Base-by-base conservation (phyloP, 306 rosid genomes). In the Cicer judaicum region DNA sequence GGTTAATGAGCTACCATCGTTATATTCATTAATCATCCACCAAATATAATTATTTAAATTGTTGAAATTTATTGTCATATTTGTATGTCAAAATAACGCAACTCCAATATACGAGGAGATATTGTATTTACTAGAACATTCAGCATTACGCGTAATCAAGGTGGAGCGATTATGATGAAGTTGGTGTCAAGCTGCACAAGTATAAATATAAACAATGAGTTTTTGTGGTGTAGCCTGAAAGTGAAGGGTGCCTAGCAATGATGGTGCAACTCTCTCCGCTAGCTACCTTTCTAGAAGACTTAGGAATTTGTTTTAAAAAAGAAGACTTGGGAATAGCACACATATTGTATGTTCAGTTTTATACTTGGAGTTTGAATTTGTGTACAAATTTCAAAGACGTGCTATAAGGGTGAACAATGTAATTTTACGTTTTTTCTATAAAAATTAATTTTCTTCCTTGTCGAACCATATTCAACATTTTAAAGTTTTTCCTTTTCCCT, bases 81-180 rank as follows among this genome's bases (percentile, higher is more conserved):
- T 29, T 29, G 4, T 24, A 29, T 29, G 36, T 29, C 36, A 29
- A 29, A 29, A 29, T 29, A 3, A 29, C 36, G 36, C 36, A 29
- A 29, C 5, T 29, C 36, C 36, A 29, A 29, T 29, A 29, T 3
- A 29, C 4, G 36, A 29, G 36, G 36, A 29, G 5, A 29, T 29
- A 29, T 29, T 29, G 36, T 29, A 29, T 29, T 29, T 11, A 64
- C 39, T 21, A 68, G 57, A 62, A 64, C 12, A 44, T 57, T 24
- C 21, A 9, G 43, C 56, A 48, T 5, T 64, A 19, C 13, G 2
- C 70, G 16, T 64, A 41, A 16, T 64, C 15, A 64, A 41, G 52
- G 52, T 41, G 70, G 42, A 64, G 10, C 15, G 41, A 64, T 64
- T 64, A 41, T 41, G 59, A 52, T 7, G 36, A 64, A 64, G 13